A percentile compares a stretch with the other conserved stretches of the same genome.
These are phyloP conservation scores for Schizonepeta tenuifolia DNA, from an alignment of 257 asterid genomes.

Conservation along the genomic window DNA sequence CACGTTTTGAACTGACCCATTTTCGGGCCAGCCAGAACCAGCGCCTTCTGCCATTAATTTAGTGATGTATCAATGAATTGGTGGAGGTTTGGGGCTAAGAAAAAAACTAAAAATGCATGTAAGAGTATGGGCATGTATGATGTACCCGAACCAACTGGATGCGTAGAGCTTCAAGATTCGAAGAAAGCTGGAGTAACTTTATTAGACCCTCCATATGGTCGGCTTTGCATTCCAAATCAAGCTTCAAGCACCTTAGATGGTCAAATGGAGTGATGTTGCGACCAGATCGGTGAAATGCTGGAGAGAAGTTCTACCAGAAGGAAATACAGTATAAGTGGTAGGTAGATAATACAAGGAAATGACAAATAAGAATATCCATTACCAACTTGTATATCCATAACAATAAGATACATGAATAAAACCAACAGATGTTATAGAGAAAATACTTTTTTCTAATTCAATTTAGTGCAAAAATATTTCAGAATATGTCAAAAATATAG, in stretches of 20 bases:
- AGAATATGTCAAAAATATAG: not conserved
- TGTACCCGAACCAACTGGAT: constrained; percentile 16
- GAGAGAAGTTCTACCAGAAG: constrained; percentile 26
- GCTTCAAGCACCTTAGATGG: constrained; percentile 29
- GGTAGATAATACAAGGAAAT: constrained; percentile 1
- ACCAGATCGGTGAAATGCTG: not conserved
- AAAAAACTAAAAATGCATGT: not conserved
- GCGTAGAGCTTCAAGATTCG: constrained; percentile 25
- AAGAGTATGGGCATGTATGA: not conserved
- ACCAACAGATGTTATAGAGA: not conserved
- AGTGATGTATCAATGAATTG: constrained; percentile 20
- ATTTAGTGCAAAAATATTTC: not conserved
- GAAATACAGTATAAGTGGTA: not conserved
- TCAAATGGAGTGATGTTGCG: not conserved
- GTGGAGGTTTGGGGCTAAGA: constrained; percentile 13
- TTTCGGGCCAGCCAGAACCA: constrained; percentile 39
- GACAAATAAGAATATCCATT: not conserved
- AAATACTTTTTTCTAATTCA: not conserved
- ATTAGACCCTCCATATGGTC: constrained; percentile 24
- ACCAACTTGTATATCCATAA: not conserved
- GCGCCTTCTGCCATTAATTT: constrained; percentile 45
- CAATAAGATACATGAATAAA: not conserved
- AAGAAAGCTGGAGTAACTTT: constrained; percentile 21
- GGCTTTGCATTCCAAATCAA: not conserved
- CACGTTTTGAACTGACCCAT: constrained; percentile 42